Conservation (phyloP, 2,329 filamentous ascomycete genomes). For the Cordyceps farinosa region DNA sequence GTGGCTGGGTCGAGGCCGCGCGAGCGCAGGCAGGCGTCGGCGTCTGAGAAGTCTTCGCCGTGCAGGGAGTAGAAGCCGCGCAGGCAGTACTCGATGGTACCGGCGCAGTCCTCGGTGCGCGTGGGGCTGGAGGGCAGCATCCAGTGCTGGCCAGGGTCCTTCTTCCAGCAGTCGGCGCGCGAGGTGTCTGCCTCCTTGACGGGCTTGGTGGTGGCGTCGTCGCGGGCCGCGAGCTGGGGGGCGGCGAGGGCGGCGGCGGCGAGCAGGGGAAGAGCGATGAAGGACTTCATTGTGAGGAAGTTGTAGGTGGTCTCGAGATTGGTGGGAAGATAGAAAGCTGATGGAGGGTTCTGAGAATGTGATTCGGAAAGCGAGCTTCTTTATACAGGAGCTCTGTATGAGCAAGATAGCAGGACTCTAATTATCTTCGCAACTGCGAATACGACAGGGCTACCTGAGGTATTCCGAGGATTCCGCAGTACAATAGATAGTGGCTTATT, state of each 20-base stretch:
- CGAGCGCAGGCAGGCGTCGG: not conserved
- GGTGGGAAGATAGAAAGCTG: not conserved
- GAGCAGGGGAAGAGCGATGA: not conserved
- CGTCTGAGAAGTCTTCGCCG: not conserved
- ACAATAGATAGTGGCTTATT: not conserved
- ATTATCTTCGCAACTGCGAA: not conserved
- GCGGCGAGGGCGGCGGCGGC: not conserved
- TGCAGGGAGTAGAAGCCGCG: not conserved
- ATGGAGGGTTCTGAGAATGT: not conserved
- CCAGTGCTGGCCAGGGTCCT: not conserved
- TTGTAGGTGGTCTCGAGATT: not conserved
- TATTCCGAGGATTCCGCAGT: not conserved
- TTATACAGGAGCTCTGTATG: not conserved
- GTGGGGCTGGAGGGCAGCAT: not conserved
- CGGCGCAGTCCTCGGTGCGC: not conserved
- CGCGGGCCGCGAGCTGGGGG: not conserved
- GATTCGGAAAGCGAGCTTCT: not conserved
- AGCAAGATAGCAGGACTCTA: not conserved
- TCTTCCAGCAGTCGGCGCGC: not conserved
- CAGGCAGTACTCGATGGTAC: not conserved
- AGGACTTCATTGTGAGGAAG: not conserved
- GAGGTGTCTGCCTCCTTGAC: not conserved
- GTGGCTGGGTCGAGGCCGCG: not conserved
- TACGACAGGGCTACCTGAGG: not conserved
- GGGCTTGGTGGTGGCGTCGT: not conserved